Conservation (phyloP, 805 yeast species). For the Barnettozyma wickerhamii region DNA sequence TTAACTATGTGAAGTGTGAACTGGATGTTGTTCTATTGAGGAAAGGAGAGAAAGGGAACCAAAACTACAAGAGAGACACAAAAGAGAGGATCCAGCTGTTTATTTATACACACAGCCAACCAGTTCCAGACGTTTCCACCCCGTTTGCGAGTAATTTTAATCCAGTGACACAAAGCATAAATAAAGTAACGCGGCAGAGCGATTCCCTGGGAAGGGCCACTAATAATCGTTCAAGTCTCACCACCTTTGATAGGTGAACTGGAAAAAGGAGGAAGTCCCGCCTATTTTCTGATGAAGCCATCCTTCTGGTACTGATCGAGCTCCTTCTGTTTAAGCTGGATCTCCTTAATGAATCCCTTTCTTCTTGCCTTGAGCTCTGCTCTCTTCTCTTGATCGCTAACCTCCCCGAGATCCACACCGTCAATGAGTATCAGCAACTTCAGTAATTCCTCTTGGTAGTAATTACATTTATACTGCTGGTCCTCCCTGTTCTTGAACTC, state of each 20-base stretch:
- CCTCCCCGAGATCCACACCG: conserved; percentile 42
- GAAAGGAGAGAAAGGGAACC: not conserved
- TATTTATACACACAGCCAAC: not conserved
- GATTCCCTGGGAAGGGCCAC: conserved; percentile 4
- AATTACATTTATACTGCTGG: conserved; percentile 45
- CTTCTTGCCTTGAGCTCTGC: conserved; percentile 51
- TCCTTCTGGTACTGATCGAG: conserved; percentile 16
- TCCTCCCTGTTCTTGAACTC: conserved; percentile 15
- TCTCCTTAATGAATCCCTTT: conserved; percentile 51
- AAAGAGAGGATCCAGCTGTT: not conserved
- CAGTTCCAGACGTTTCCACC: not conserved
- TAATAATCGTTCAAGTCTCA: not conserved
- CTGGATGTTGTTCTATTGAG: no score
- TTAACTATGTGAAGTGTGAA: no score
- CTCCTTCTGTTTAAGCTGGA: conserved; percentile 36
- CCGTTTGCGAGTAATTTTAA: not conserved
- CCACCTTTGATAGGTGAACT: not conserved
- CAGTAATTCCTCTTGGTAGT: conserved; percentile 57
- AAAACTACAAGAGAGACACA: not conserved
- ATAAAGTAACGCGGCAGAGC: conserved; percentile 5
- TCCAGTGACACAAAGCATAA: no score
- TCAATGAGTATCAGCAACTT: conserved; percentile 66
- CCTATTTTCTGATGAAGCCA: not conserved
- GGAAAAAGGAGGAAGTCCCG: not conserved
- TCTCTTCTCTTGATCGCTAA: conserved; percentile 35